Evolutionary conservation across 495 filamentous ascomycete genomes (phyloP).

Genomic region (Aspergillus heteromorphus): DNA sequence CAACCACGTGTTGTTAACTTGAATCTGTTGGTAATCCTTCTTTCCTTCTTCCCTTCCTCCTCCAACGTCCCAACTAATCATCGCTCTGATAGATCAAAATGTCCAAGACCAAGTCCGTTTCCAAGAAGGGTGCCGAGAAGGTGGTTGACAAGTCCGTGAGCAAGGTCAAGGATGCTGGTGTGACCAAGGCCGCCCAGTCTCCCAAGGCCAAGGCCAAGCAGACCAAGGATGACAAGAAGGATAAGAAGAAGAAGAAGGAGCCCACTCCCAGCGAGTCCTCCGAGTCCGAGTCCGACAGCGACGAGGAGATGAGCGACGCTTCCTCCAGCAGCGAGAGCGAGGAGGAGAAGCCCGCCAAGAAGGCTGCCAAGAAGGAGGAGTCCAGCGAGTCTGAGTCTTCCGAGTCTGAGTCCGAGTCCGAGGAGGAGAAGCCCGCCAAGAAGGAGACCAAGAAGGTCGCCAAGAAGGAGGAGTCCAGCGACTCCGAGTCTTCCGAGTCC

Average conservation of each 20-base stretch:
- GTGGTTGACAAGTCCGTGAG: conserved; percentile 41
- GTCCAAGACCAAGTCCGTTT: conserved; percentile 49
- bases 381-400: conserved; percentile 22
- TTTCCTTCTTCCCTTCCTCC: neutral
- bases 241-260: conserved; percentile 44
- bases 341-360: conserved; percentile 32
- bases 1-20: conserved; percentile 2
- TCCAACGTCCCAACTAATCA: conserved; percentile 15
- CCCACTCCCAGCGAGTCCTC: conserved; percentile 41
- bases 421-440: conserved; percentile 32
- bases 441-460: conserved; percentile 29
- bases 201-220: conserved; percentile 49
- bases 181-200: conserved; percentile 45
- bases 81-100: conserved; percentile 43
- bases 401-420: conserved; percentile 26
- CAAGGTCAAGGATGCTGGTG: conserved; percentile 50
- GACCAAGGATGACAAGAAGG: conserved; percentile 38
- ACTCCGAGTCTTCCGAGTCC: conserved; percentile 36
- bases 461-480: conserved; percentile 27
- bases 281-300: conserved; percentile 41
- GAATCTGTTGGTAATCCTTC: neutral
- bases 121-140: conserved; percentile 40
- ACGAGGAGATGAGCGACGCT: conserved; percentile 39
- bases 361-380: conserved; percentile 18
- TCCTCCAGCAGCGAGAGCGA: conserved; percentile 34